Evolutionary conservation across 495 filamentous ascomycete species (phyloP).

Genomic region (Aspergillus hancockii): DNA sequence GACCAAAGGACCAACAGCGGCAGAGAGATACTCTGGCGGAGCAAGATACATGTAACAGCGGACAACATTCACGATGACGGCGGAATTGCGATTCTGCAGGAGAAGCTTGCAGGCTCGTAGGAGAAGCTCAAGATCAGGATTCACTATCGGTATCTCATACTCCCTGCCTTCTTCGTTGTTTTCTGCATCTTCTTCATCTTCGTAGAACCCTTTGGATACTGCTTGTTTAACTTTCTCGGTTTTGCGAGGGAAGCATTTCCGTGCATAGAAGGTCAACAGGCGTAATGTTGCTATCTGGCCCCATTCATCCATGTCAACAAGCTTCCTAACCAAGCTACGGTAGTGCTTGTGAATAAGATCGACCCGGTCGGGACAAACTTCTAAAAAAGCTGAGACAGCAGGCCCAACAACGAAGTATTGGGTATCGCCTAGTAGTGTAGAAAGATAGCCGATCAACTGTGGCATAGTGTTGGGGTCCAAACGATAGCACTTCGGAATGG

Average conservation of each 20-base stretch:
- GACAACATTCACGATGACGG: constrained; percentile 84
- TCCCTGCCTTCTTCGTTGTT: constrained; percentile 43
- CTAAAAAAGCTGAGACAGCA: constrained; percentile 84
- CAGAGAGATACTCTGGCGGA: constrained; percentile 67
- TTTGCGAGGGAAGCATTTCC: constrained; percentile 82
- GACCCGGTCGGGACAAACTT: constrained; percentile 82
- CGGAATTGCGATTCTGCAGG: constrained; percentile 89
- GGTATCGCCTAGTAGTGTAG: constrained; percentile 76
- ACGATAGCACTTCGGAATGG: constrained; percentile 97
- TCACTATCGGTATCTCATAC: constrained; percentile 63
- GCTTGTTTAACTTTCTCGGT: constrained; percentile 55
- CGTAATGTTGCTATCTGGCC: constrained; percentile 80
- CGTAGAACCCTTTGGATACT: constrained; percentile 73
- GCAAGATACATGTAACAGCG: constrained; percentile 83
- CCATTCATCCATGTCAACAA: constrained; percentile 99
- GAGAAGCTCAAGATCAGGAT: constrained; percentile 82
- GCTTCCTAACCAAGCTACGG: constrained; percentile 75
- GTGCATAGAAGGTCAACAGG: constrained; percentile 79
- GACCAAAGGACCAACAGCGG: constrained; percentile 78
- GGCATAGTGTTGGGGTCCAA: constrained; percentile 84
- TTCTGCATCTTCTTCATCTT: constrained; percentile 55
- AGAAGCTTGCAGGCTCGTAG: constrained; percentile 77
- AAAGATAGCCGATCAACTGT: constrained; percentile 78
- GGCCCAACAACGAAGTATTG: constrained; percentile 95
- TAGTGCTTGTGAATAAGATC: constrained; percentile 92